Conservation (phyloP, 2,329 filamentous ascomycete species). For the Venturia carpophila region DNA sequence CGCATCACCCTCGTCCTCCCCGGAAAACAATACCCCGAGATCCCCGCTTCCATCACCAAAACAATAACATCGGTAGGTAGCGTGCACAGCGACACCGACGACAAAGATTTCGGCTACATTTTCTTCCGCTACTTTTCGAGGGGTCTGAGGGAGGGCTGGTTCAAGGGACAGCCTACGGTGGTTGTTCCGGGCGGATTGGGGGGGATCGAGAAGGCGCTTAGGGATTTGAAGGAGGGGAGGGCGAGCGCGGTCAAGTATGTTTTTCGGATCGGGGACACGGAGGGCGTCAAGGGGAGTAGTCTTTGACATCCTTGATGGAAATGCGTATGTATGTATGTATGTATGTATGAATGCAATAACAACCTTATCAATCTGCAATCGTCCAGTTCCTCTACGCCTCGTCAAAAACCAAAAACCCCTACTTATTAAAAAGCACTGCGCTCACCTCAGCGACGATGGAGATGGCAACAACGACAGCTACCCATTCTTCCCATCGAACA, state of each 20-base stretch:
- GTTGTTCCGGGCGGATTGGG: constrained; percentile 47
- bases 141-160: constrained; percentile 44
- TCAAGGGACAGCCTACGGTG: constrained; percentile 44
- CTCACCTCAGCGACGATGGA: no score
- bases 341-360: no score
- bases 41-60: constrained; percentile 9
- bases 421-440: no score
- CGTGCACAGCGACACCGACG: constrained; percentile 1
- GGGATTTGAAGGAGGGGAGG: constrained; percentile 51
- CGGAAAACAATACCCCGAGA: constrained; percentile 27
- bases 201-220: constrained; percentile 47
- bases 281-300: constrained; percentile 18
- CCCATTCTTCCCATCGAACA: no score
- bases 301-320: no score
- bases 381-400: no score
- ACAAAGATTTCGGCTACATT: constrained; percentile 38
- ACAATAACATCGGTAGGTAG: constrained; percentile 8
- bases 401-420: no score
- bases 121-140: constrained; percentile 39
- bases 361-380: no score
- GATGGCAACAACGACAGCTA: no score
- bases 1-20: constrained; percentile 35
- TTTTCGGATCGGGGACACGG: constrained; percentile 46
- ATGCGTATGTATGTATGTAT: no score
- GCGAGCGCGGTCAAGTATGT: constrained; percentile 59